Evolutionary conservation across 2,329 filamentous ascomycete species (phyloP).

Genomic region (Alternaria ventricosa): DNA sequence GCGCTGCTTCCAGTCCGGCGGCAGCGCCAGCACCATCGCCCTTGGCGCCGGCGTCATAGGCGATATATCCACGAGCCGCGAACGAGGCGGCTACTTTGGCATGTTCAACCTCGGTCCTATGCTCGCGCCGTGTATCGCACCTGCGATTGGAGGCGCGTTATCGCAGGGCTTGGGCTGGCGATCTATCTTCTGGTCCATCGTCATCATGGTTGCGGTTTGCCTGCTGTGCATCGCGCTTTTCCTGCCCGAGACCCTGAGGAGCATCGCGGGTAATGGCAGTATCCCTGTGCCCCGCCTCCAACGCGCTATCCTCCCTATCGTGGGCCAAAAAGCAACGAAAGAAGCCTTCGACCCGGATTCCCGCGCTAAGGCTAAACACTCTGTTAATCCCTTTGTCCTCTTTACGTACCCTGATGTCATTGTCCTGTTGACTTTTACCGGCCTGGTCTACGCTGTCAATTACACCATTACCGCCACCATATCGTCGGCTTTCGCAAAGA

Average conservation of each 20-base stretch:
- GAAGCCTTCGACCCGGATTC: constrained; percentile 15
- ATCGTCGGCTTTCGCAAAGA: constrained; percentile 31
- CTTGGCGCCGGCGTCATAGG: constrained; percentile 74
- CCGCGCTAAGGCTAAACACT: constrained; percentile 24
- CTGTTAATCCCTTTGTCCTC: constrained; percentile 36
- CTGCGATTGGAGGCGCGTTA: constrained; percentile 43
- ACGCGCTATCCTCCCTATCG: constrained; percentile 29
- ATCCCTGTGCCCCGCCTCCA: constrained; percentile 29
- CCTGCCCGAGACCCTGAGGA: constrained; percentile 51
- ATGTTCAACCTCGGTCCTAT: constrained; percentile 62
- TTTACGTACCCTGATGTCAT: constrained; percentile 46
- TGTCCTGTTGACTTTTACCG: constrained; percentile 52
- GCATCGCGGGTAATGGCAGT: constrained; percentile 50
- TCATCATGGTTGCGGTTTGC: constrained; percentile 49
- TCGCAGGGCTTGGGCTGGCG: constrained; percentile 46
- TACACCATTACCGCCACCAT: constrained; percentile 43
- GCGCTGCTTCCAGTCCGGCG: constrained; percentile 47
- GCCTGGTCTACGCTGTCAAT: constrained; percentile 38
- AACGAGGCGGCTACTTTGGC: constrained; percentile 77
- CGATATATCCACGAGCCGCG: constrained; percentile 71
- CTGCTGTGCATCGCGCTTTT: constrained; percentile 46
- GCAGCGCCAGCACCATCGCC: constrained; percentile 54
- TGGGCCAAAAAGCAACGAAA: constrained; percentile 28
- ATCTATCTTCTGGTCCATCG: constrained; percentile 48
- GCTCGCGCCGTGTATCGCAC: constrained; percentile 38